phyloP scores from a whole-genome alignment of 495 filamentous ascomycete genomes.

The Aspergillus leporis region DNA sequence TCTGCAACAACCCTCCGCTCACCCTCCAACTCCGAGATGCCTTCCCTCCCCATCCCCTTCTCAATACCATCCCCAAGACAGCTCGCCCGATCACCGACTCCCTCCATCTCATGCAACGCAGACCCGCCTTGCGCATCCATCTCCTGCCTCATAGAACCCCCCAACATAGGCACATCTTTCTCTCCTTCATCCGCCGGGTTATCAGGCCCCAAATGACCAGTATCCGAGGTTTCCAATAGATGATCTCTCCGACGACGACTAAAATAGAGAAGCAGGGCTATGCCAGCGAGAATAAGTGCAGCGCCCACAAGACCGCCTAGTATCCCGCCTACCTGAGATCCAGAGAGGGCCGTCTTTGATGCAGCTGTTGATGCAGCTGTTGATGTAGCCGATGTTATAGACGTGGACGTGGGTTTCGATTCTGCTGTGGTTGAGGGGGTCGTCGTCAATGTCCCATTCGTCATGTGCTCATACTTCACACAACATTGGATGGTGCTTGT shows the following conservation, averaged over 20 bases:
- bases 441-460: conserved; percentile 1
- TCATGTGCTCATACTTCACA: conserved; percentile 6
- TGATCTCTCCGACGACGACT: background rate
- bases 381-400: background rate
- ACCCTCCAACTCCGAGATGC: background rate
- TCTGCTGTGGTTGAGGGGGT: background rate
- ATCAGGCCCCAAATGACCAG: background rate
- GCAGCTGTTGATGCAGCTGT: no score
- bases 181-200: conserved; percentile 14
- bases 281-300: background rate
- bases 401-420: background rate
- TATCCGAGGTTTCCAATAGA: no score
- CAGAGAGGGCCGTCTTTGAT: background rate
- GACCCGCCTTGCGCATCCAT: conserved; percentile 8
- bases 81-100: background rate
- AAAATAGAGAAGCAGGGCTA: background rate
- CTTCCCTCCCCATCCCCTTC: background rate
- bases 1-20: background rate
- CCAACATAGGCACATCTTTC: conserved; percentile 17
- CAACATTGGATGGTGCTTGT: conserved; percentile 8
- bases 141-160: conserved; percentile 16
- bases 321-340: conserved; percentile 11
- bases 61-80: background rate
- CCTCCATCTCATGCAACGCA: conserved; percentile 14
- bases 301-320: conserved; percentile 11